phyloP scores from a whole-genome alignment of 495 filamentous ascomycete genomes.

The Hypoxylon fuscum region DNA sequence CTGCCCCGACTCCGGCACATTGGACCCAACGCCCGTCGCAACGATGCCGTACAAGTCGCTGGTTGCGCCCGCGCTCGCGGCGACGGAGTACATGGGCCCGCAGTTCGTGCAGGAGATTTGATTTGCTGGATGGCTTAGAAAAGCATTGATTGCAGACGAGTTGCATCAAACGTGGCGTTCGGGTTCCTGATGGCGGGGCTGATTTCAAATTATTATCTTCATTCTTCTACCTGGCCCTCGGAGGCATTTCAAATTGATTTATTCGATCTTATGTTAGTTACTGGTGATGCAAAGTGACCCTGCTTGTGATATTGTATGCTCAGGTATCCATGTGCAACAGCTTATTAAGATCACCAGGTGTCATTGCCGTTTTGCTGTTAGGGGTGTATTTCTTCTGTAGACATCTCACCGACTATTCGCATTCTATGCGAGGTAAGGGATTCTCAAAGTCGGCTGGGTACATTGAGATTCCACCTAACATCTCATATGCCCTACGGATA shows the following conservation, averaged over 20 bases:
- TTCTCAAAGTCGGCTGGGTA: too few species aligned
- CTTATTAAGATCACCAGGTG: too few species aligned
- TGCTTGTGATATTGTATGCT: too few species aligned
- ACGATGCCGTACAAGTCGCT: slow-evolving; percentile 18
- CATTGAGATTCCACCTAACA: too few species aligned
- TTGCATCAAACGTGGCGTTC: slow-evolving; percentile 14
- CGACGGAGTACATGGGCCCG: slow-evolving; percentile 34
- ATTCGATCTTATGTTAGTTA: background rate
- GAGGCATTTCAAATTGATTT: slow-evolving; percentile 9
- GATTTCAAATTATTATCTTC: background rate
- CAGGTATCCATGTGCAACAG: too few species aligned
- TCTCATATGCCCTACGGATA: too few species aligned
- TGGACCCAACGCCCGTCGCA: slow-evolving; percentile 34
- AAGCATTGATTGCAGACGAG: slow-evolving; percentile 1
- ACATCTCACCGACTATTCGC: too few species aligned
- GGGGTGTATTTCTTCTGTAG: too few species aligned
- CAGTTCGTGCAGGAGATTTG: slow-evolving; percentile 42
- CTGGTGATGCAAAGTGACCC: too few species aligned
- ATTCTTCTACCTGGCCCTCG: slow-evolving; percentile 11
- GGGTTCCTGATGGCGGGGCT: background rate
- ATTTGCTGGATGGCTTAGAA: background rate
- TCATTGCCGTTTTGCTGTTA: too few species aligned
- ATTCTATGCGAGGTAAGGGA: too few species aligned
- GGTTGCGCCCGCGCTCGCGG: slow-evolving; percentile 25
- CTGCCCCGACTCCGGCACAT: slow-evolving; percentile 11